phyloP scores from a whole-genome alignment of 441 rosid species.

The Erodium chrysanthum region DNA sequence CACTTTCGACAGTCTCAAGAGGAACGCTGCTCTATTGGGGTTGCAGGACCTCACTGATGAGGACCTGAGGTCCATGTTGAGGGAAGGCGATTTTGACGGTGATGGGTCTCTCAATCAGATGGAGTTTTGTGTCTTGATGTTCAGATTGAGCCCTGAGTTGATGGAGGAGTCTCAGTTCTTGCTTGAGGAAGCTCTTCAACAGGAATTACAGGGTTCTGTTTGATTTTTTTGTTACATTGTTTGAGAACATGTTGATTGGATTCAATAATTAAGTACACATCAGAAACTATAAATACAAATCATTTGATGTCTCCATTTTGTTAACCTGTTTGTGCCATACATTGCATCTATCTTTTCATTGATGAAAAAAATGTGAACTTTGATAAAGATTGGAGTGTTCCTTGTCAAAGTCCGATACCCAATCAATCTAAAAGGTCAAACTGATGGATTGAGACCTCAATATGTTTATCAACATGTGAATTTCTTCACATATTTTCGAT shows the following conservation, averaged over 20 bases:
- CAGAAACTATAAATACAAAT: not conserved
- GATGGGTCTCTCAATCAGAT: slow-evolving; percentile 52
- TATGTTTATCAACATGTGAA: no score
- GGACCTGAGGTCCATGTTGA: slow-evolving; percentile 42
- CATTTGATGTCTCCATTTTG: not conserved
- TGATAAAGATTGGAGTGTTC: not conserved
- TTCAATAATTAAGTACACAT: no score
- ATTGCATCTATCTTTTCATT: not conserved
- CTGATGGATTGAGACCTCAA: no score
- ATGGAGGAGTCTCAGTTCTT: slow-evolving; percentile 44
- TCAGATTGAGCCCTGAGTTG: slow-evolving; percentile 54
- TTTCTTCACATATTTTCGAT: no score
- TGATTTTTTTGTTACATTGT: not conserved
- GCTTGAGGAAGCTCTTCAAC: slow-evolving; percentile 31
- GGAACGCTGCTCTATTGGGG: slow-evolving; percentile 40
- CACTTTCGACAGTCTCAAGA: slow-evolving; percentile 43
- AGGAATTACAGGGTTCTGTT: slow-evolving; percentile 27
- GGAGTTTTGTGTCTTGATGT: slow-evolving; percentile 69
- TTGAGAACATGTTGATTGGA: not conserved
- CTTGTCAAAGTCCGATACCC: no score
- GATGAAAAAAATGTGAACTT: not conserved
- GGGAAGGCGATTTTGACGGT: slow-evolving; percentile 49
- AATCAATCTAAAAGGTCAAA: no score
- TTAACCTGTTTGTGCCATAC: no score
- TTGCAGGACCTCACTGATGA: slow-evolving; percentile 45